Evolutionary conservation across 768 basidiomycete genomes (phyloP).

Genomic region (Lactifluus echinatus): DNA sequence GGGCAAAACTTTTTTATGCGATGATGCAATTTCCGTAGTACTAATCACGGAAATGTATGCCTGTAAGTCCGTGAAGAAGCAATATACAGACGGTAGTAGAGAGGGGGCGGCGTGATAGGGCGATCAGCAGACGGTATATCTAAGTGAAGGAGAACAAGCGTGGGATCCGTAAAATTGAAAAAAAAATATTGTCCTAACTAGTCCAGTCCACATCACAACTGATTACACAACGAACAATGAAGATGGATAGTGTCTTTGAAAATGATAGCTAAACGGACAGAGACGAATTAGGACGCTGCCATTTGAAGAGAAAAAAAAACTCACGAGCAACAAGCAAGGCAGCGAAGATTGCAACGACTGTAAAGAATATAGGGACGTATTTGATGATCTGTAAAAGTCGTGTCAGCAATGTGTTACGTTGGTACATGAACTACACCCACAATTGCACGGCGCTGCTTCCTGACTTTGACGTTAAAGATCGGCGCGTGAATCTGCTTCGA

Average conservation of each 20-base stretch:
- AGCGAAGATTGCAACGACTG: slow-evolving; percentile 60
- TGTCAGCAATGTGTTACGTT: neutral
- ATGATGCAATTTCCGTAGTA: slow-evolving; percentile 4
- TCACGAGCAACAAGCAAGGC: slow-evolving; percentile 72
- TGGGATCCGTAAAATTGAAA: neutral
- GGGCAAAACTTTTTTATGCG: neutral
- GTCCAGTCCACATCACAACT: slow-evolving; percentile 36
- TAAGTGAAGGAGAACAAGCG: neutral
- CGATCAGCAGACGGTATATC: slow-evolving; percentile 11
- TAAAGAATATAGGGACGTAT: slow-evolving; percentile 71
- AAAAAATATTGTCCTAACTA: neutral
- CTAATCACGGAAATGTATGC: slow-evolving; percentile 1
- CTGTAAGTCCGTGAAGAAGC: slow-evolving; percentile 6
- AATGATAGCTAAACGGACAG: slow-evolving; percentile 40
- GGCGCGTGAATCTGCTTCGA: slow-evolving; percentile 92
- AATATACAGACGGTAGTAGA: neutral
- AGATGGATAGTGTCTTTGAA: slow-evolving; percentile 54
- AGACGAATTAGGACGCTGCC: neutral
- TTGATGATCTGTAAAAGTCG: slow-evolving; percentile 53
- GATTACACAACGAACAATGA: slow-evolving; percentile 60
- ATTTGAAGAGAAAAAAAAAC: slow-evolving; percentile 25
- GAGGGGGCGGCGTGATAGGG: neutral
- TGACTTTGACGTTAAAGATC: slow-evolving; percentile 83
- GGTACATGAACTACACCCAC: slow-evolving; percentile 37
- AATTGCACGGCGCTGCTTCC: slow-evolving; percentile 82